These are phyloP conservation scores for Diaporthe sp. DNA, from an alignment of 2,329 filamentous ascomycete species.

Conservation along the genomic window DNA sequence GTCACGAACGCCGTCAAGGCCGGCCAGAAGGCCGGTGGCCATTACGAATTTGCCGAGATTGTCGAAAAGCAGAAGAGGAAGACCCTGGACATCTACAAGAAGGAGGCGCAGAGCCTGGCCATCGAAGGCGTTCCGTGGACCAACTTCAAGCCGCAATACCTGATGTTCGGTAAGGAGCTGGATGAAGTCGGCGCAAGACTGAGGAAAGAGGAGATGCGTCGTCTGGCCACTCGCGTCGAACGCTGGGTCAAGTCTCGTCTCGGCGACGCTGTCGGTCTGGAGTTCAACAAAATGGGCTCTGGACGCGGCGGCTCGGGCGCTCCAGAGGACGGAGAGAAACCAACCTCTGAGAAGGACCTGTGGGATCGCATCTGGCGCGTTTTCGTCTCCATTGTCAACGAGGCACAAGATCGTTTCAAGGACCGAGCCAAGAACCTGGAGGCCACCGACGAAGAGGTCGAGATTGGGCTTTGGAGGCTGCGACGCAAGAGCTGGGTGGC, in stretches of 20 bases:
- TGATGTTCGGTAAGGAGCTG: constrained; percentile 89
- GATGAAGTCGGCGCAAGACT: constrained; percentile 88
- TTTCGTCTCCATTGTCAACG: constrained; percentile 85
- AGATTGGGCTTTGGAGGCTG: constrained; percentile 91
- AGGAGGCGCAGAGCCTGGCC: constrained; percentile 78
- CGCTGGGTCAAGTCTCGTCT: constrained; percentile 93
- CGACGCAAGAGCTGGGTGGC: constrained; percentile 96
- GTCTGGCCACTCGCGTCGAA: constrained; percentile 90
- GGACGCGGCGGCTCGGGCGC: constrained; percentile 86
- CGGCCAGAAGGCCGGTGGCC: constrained; percentile 90
- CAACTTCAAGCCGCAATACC: constrained; percentile 84
- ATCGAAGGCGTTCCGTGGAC: constrained; percentile 90
- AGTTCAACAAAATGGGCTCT: constrained; percentile 96
- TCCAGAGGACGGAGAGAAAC: constrained; percentile 82
- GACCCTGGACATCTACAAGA: constrained; percentile 80
- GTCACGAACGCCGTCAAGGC: constrained; percentile 89
- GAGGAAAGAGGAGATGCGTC: constrained; percentile 95
- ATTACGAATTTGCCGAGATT: constrained; percentile 96
- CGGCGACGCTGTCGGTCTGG: constrained; percentile 87
- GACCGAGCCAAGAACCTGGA: constrained; percentile 94
- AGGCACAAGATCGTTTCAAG: constrained; percentile 87
- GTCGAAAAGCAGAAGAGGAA: constrained; percentile 85
- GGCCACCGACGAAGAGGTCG: constrained; percentile 90
- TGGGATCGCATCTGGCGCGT: constrained; percentile 96
- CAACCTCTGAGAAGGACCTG: constrained; percentile 82